A percentile compares a stretch with the other conserved stretches of the same genome.
Evolutionary conservation across 805 yeast genomes (phyloP).

Genomic region (Candida taoyuanica): DNA sequence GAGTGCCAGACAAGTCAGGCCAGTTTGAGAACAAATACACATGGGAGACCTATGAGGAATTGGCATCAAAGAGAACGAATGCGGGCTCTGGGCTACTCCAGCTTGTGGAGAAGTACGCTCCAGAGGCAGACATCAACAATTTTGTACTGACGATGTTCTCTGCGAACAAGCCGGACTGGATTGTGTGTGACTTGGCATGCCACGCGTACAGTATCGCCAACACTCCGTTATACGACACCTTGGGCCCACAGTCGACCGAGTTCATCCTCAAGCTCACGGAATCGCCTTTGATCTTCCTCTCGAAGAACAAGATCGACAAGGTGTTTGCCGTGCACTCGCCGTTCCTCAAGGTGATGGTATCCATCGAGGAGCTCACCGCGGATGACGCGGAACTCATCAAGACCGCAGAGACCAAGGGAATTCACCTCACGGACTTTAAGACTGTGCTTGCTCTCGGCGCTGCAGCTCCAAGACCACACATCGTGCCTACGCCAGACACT

Average conservation of each 20-base stretch:
- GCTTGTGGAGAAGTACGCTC: constrained; percentile 36
- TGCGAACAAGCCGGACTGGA: constrained; percentile 64
- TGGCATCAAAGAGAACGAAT: constrained; percentile 38
- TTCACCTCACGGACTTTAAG: constrained; percentile 31
- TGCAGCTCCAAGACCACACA: constrained; percentile 37
- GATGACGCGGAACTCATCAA: constrained; percentile 31
- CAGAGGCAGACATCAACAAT: constrained; percentile 27
- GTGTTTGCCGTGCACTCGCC: constrained; percentile 42
- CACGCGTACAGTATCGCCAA: constrained; percentile 50
- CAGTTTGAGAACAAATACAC: constrained; percentile 39
- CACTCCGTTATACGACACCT: constrained; percentile 52
- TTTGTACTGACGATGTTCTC: constrained; percentile 55
- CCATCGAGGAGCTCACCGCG: constrained; percentile 44
- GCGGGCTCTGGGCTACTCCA: constrained; percentile 55
- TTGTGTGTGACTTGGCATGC: constrained; percentile 63
- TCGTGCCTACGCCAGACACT: constrained; percentile 48
- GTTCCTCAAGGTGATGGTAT: constrained; percentile 49
- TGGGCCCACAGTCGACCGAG: constrained; percentile 56
- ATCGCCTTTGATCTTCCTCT: constrained; percentile 54
- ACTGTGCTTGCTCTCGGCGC: constrained; percentile 37
- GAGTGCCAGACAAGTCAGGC: constrained; percentile 31
- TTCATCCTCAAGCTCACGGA: constrained; percentile 59
- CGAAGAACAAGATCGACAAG: constrained; percentile 46
- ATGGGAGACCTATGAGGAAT: constrained; percentile 38
- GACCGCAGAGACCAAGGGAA: constrained; percentile 26